Base-by-base conservation (phyloP, 1,139 yeast genomes). In the Debaryomyces coudertii region DNA sequence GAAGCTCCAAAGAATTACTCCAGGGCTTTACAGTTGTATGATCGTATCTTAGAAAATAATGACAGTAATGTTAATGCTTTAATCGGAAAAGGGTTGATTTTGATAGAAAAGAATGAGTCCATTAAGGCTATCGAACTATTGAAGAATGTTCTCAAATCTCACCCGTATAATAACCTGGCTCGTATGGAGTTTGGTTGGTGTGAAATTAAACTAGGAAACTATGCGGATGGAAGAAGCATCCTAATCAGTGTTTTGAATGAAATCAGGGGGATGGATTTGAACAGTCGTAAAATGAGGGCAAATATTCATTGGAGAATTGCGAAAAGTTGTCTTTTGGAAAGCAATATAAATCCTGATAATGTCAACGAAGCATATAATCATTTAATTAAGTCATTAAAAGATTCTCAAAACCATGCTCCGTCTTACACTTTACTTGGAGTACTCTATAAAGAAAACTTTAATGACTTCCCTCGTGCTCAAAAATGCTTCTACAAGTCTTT, bases 401-500 rank as follows among this genome's bases (percentile, higher is more conserved):
- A 80, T 38, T 78, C 80, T 16, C 82, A 82, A 38, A 79, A 77
- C 28, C 80, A 73, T 62, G 90, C 96, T 0, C 84, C 93, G 2
- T 80, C 95, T 0, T 92, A 83, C 60, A 85, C 97, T 0, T 76
- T 89, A 1, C 68, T 93, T 18, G 99, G 99, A 25, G 62, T 77
- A 33, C 73, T 90, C 27, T 90, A 90, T 57, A 65, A 77, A 5
- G 75, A 77, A 1, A 70, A 76, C 44, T 82, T 77, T 50, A 68
- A 73, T 4, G 97, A 92, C 58, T 63, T 65, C 15, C 69, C 69
- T 0, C 76, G 95, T 46, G 95, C 97, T 0, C 85, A 85, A 47
- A 90, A 89, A 60, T 92, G 97, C 65, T 93, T 85, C 61, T 84
- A 86, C 61, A 87, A 85, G 57, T 97, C 98, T 0, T 89, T 93